A percentile compares a stretch with the other conserved stretches of the same genome.
phyloP scores from a whole-genome alignment of 1,284 basidiomycete genomes.

The Trametes polyzona region DNA sequence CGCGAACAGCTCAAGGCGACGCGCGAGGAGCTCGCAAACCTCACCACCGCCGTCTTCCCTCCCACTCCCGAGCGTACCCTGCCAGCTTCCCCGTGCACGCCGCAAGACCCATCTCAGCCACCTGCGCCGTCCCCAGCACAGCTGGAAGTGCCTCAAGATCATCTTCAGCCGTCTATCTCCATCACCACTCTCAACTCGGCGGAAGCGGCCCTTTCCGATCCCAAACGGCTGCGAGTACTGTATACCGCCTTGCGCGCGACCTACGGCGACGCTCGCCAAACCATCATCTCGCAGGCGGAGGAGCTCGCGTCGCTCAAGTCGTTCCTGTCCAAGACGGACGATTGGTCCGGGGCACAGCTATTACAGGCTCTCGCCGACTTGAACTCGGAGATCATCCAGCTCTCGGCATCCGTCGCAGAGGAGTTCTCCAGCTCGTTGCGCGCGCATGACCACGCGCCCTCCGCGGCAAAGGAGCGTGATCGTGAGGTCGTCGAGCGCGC shows the following conservation, averaged over 20 bases:
- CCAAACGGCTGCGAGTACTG: constrained; percentile 25
- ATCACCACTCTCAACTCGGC: constrained; percentile 24
- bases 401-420: constrained; percentile 41
- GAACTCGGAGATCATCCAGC: constrained; percentile 42
- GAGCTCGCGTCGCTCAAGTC: constrained; percentile 40
- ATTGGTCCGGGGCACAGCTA: constrained; percentile 42
- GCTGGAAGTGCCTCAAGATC: constrained; percentile 12
- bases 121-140: constrained; percentile 21
- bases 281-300: constrained; percentile 32
- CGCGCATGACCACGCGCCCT: constrained; percentile 19
- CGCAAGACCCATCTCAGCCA: constrained; percentile 6
- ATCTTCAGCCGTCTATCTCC: constrained; percentile 1
- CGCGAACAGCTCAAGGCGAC: constrained; percentile 27
- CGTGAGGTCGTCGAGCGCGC: constrained; percentile 36
- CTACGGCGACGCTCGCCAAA: constrained; percentile 22
- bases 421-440: constrained; percentile 35
- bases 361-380: constrained; percentile 42
- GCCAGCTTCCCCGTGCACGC: constrained; percentile 14
- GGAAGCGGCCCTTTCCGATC: constrained; percentile 23
- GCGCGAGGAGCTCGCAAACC: constrained; percentile 23
- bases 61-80: constrained; percentile 16
- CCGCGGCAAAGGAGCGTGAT: constrained; percentile 32
- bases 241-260: constrained; percentile 23
- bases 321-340: constrained; percentile 45
- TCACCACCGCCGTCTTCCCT: constrained; percentile 19